Conservation (phyloP, 1,284 basidiomycete genomes). For the Cryptococcus floricola region DNA sequence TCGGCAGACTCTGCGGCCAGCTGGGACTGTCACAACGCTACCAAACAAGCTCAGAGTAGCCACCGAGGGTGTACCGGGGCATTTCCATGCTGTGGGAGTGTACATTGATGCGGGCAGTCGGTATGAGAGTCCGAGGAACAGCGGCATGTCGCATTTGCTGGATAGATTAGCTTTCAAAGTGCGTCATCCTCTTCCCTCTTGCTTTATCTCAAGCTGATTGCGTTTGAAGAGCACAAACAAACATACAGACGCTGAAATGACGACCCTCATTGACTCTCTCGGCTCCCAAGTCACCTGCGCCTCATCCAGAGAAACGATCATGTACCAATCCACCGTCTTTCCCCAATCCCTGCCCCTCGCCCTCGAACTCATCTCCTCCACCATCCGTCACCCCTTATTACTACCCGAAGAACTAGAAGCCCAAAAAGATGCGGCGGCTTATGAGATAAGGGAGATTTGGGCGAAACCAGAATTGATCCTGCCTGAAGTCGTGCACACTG, state of each 20-base stretch:
- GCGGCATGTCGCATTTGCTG: constrained; percentile 84
- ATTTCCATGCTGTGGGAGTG: constrained; percentile 90
- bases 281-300: constrained; percentile 92
- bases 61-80: constrained; percentile 84
- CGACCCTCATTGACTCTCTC: constrained; percentile 71
- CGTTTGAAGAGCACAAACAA: constrained; percentile 51
- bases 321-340: constrained; percentile 97
- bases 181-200: constrained; percentile 20
- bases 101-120: constrained; percentile 91
- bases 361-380: constrained; percentile 85
- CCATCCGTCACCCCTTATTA: constrained; percentile 76
- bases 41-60: constrained; percentile 90
- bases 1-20: constrained; percentile 11
- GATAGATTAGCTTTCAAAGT: constrained; percentile 98
- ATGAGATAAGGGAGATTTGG: constrained; percentile 84
- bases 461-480: constrained; percentile 91
- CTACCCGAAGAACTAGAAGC: constrained; percentile 72
- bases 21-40: constrained; percentile 64
- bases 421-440: constrained; percentile 84
- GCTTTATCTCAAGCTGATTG: neutral
- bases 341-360: constrained; percentile 76
- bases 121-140: constrained; percentile 74
- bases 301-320: constrained; percentile 88
- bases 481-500: constrained; percentile 84
- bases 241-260: constrained; percentile 66